These are phyloP conservation scores for Umbilicus rupestris DNA, from an alignment of 164 flowering plant genomes.

Conservation along the genomic window DNA sequence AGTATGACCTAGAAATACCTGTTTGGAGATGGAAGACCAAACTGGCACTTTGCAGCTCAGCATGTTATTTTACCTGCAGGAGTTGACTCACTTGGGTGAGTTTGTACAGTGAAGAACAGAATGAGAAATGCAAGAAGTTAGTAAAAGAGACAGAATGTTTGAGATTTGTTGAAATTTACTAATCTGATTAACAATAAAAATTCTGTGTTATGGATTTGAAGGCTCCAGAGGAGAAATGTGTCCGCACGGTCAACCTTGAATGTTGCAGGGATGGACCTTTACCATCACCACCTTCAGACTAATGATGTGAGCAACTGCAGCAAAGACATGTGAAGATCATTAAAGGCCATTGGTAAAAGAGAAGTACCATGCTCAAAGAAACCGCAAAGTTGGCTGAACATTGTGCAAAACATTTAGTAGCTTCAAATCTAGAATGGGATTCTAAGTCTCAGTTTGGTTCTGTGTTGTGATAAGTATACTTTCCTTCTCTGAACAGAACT, in stretches of 20 bases:
- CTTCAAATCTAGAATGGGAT: not conserved
- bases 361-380: not conserved
- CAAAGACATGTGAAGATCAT: slow-evolving; percentile 1
- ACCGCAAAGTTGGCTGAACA: not conserved
- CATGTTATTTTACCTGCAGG: not conserved
- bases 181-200: not conserved
- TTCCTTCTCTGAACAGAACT: not conserved
- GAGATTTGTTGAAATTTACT: not conserved
- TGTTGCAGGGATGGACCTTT: slow-evolving; percentile 8
- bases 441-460: not conserved
- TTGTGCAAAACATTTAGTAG: too few species aligned
- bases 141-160: not conserved
- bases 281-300: slow-evolving; percentile 81
- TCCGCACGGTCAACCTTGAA: not conserved
- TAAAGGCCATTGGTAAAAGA: not conserved
- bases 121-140: not conserved
- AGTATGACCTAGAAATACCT: not conserved
- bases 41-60: too few species aligned
- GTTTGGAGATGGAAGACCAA: not conserved
- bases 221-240: not conserved
- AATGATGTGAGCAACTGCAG: slow-evolving; percentile 81
- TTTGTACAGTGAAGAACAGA: not conserved
- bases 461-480: not conserved
- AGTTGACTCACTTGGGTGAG: not conserved
- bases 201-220: not conserved